Conservation (phyloP, 129 eudicot species). For the Cynara cardunculus region DNA sequence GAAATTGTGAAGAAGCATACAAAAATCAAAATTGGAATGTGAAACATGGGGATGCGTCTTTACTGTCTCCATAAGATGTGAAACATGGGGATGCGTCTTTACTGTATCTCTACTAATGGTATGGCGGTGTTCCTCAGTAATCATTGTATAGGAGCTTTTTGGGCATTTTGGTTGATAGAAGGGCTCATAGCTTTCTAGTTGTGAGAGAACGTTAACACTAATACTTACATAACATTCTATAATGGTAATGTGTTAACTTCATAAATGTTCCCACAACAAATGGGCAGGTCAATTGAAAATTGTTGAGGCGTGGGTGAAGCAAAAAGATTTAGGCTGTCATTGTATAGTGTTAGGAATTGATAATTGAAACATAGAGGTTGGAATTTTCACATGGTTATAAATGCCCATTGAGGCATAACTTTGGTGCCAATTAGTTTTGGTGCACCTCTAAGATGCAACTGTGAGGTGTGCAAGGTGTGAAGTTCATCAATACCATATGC, state of each 20-base stretch:
- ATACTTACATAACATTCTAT: background rate
- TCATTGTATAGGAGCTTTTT: background rate
- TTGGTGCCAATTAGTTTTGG: background rate
- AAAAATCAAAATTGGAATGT: too few species aligned
- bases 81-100: too few species aligned
- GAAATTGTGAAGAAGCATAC: too few species aligned
- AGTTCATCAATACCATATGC: background rate
- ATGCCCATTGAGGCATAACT: background rate
- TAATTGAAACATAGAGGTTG: background rate
- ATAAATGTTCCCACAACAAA: background rate
- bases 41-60: too few species aligned
- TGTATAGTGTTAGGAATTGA: background rate
- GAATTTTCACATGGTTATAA: background rate
- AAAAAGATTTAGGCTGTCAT: background rate
- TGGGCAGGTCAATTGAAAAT: background rate
- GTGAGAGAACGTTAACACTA: background rate
- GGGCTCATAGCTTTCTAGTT: background rate
- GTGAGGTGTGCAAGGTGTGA: background rate
- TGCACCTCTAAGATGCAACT: background rate
- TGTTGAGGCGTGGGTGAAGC: background rate
- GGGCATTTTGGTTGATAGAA: background rate
- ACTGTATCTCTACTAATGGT: background rate
- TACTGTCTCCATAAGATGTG: background rate
- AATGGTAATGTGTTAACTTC: background rate
- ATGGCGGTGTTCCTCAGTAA: background rate